phyloP scores from a whole-genome alignment of 805 yeast species.

The Clavispora carvajalis region DNA sequence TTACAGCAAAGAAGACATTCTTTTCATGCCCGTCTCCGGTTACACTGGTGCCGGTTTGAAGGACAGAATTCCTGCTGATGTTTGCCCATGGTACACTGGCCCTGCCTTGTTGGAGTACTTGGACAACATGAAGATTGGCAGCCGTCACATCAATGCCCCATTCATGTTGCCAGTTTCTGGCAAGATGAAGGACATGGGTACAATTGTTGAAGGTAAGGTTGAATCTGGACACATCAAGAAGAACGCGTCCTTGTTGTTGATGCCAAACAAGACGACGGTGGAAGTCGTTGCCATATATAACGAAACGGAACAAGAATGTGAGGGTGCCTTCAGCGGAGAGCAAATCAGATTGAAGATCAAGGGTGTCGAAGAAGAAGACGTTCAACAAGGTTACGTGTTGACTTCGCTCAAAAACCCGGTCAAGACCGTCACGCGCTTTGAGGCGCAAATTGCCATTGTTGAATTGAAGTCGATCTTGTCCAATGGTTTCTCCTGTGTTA shows the following conservation, averaged over 20 bases:
- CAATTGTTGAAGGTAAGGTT: conserved; percentile 96
- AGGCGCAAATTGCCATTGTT: conserved; percentile 95
- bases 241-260: conserved; percentile 66
- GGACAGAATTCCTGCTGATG: conserved; percentile 65
- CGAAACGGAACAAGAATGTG: conserved; percentile 94
- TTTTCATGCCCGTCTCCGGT: conserved; percentile 97
- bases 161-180: conserved; percentile 95
- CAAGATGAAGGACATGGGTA: conserved; percentile 95
- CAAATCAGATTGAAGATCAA: conserved; percentile 90
- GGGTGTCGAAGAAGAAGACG: conserved; percentile 97
- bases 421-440: conserved; percentile 82
- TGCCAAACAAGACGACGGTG: conserved; percentile 85
- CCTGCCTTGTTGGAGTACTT: conserved; percentile 88
- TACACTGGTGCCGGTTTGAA: conserved; percentile 96
- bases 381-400: conserved; percentile 85
- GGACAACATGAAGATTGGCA: conserved; percentile 73
- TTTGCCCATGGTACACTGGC: conserved; percentile 91
- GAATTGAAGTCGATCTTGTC: conserved; percentile 93
- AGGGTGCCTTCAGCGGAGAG: conserved; percentile 89
- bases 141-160: conserved; percentile 89
- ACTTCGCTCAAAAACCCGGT: conserved; percentile 86
- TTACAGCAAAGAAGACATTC: conserved; percentile 78
- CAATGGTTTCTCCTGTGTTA: conserved; percentile 94
- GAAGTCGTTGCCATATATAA: conserved; percentile 86
- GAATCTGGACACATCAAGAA: conserved; percentile 92